Percentiles rank a stretch among this genome's conserved stretches.
Conservation (phyloP, 331 rosid genomes). For the Telfairia occidentalis region DNA sequence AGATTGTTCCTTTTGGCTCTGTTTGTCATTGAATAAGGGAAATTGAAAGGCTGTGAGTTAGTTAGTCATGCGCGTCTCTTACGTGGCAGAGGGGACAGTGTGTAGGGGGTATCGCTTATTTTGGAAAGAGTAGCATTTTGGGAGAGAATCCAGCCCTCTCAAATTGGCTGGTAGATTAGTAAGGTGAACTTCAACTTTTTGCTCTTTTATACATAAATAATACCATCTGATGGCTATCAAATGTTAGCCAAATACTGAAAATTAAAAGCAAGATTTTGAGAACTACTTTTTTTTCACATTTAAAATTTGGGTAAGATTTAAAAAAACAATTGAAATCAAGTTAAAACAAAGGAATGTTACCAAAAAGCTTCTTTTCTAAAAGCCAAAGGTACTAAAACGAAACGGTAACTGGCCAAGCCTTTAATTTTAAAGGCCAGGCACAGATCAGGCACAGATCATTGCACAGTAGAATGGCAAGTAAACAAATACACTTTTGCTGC, state of each 20-base stretch:
- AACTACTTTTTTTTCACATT: no score
- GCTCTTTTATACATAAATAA: not conserved
- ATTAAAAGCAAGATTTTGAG: no score
- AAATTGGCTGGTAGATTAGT: not conserved
- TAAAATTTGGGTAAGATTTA: no score
- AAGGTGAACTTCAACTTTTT: not conserved
- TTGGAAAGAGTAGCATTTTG: not conserved
- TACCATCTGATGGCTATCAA: not conserved
- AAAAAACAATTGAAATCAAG: no score
- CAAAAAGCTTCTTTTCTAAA: no score
- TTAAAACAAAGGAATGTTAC: no score
- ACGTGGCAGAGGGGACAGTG: not conserved
- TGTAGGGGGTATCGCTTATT: not conserved
- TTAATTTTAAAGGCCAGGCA: no score
- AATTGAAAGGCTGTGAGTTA: not conserved
- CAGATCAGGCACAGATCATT: not conserved
- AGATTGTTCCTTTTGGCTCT: no score
- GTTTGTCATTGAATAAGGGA: no score
- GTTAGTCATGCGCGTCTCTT: not conserved
- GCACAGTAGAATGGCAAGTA: not conserved
- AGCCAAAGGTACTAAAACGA: no score
- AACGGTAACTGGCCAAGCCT: no score
- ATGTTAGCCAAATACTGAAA: no score
- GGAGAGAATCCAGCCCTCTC: not conserved
- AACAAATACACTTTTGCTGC: not conserved